phyloP scores from a whole-genome alignment of 768 basidiomycete genomes.

The Tylopilus balloui region DNA sequence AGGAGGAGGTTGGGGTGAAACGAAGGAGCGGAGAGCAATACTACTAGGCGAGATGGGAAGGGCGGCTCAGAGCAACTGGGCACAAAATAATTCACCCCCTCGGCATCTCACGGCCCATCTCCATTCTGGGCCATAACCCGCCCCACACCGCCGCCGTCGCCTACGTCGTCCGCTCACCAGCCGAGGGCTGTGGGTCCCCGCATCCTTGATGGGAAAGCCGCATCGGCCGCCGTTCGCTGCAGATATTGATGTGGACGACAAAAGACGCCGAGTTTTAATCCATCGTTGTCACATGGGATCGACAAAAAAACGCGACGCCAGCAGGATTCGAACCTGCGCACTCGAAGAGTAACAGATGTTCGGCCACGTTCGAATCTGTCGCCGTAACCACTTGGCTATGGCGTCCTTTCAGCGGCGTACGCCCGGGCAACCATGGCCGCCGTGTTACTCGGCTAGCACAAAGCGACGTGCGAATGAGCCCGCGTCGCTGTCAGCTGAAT shows the following conservation, averaged over 20 bases:
- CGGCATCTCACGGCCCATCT: conserved; percentile 19
- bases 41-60: conserved; percentile 24
- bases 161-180: no score
- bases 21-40: conserved; percentile 27
- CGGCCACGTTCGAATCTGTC: conserved; percentile 55
- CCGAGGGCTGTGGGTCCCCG: no score
- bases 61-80: not conserved
- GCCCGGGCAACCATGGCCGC: no score
- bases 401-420: no score
- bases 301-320: conserved; percentile 43
- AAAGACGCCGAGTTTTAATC: not conserved
- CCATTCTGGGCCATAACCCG: not conserved
- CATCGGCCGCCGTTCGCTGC: not conserved
- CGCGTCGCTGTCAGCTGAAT: not conserved
- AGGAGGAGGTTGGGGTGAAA: conserved; percentile 2
- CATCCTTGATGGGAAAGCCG: not conserved
- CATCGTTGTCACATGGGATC: not conserved
- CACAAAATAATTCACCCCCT: conserved; percentile 12
- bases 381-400: conserved; percentile 79
- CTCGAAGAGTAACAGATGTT: conserved; percentile 60
- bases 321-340: conserved; percentile 69
- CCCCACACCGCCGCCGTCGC: not conserved
- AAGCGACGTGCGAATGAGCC: not conserved
- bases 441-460: not conserved
- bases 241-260: not conserved